Conservation (phyloP, 2,329 filamentous ascomycete genomes). For the Nothophaeocryptopus gaeumannii region DNA sequence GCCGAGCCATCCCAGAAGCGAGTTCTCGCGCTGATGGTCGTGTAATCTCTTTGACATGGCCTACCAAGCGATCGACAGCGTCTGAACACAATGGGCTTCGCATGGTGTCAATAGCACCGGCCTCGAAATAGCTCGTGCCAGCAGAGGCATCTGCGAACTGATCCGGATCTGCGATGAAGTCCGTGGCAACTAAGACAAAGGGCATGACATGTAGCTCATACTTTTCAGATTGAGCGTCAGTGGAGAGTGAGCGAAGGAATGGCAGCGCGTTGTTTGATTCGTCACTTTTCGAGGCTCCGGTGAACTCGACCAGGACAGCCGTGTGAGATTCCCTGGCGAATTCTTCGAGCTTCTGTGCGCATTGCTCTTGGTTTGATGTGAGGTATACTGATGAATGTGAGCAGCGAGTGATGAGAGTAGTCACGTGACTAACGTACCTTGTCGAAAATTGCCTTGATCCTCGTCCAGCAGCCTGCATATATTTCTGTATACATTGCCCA, state of each 20-base stretch:
- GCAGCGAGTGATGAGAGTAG: background rate
- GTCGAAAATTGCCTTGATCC: constrained; percentile 32
- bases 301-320: constrained; percentile 30
- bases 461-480: constrained; percentile 32
- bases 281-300: constrained; percentile 11
- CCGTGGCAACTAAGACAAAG: constrained; percentile 26
- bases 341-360: constrained; percentile 25
- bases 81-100: constrained; percentile 73
- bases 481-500: constrained; percentile 28
- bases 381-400: constrained; percentile 29
- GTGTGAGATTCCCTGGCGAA: constrained; percentile 27
- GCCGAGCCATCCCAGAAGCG: constrained; percentile 32
- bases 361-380: constrained; percentile 26
- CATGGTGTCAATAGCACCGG: constrained; percentile 82
- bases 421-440: constrained; percentile 24
- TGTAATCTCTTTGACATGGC: constrained; percentile 31
- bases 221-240: constrained; percentile 26
- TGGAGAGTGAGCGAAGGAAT: constrained; percentile 26
- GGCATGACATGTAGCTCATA: constrained; percentile 31
- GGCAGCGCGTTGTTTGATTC: constrained; percentile 12
- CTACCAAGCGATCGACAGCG: constrained; percentile 31
- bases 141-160: constrained; percentile 15
- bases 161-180: constrained; percentile 8
- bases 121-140: constrained; percentile 64
- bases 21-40: constrained; percentile 28